Percentiles rank a stretch among this genome's conserved stretches.
Conservation (phyloP, 805 yeast species). For the Monosporozyma servazzii region DNA sequence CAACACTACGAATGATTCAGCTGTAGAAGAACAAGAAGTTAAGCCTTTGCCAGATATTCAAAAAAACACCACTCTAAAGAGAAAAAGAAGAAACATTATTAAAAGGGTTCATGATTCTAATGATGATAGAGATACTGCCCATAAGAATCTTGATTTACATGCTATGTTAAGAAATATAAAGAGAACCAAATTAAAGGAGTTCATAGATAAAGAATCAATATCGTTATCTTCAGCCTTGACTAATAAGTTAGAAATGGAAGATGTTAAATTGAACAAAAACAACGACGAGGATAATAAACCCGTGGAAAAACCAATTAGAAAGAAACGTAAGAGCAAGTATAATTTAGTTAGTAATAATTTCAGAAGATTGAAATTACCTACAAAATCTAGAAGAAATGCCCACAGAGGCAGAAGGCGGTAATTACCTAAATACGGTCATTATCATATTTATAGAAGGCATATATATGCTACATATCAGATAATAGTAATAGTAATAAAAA, state of each 20-base stretch:
- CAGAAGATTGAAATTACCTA: slow-evolving; percentile 44
- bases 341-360: slow-evolving; percentile 39
- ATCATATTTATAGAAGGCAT: not conserved
- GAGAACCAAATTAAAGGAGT: slow-evolving; percentile 1
- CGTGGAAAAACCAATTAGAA: slow-evolving; percentile 6
- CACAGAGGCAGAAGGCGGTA: slow-evolving; percentile 29
- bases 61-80: slow-evolving; percentile 2
- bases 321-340: slow-evolving; percentile 22
- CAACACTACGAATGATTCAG: not conserved
- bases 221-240: not conserved
- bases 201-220: not conserved
- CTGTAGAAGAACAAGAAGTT: not conserved
- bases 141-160: slow-evolving; percentile 2
- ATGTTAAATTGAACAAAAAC: not conserved
- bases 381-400: slow-evolving; percentile 31
- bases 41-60: not conserved
- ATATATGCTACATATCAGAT: not conserved
- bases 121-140: not conserved
- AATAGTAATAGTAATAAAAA: too few species aligned
- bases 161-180: slow-evolving; percentile 3
- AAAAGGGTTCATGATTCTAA: not conserved
- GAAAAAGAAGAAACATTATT: slow-evolving; percentile 16
- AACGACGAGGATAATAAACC: not conserved
- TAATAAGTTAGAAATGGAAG: not conserved
- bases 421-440: not conserved